Base-by-base conservation (phyloP, 116 monocot genomes). In the Phalaenopsis hybrid region DNA sequence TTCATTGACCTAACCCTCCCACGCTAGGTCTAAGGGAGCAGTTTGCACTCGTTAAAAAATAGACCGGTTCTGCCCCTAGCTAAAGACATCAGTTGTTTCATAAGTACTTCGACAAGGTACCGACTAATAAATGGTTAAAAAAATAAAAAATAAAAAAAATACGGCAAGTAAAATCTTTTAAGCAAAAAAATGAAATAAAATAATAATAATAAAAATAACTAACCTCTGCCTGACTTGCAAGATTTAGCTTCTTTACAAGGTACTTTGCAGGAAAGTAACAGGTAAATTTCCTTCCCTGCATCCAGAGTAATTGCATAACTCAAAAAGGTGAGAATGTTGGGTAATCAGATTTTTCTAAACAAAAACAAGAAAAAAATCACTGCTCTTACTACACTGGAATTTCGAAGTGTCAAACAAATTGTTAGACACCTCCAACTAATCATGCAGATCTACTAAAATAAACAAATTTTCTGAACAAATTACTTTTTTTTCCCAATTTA, bases 221-320 rank as follows among this genome's bases (percentile, higher is more conserved):
- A 6, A 90, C 92, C 90, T 94, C 89, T 77, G 85, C 79, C 86
- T 94, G 92, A 86, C 46, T 89, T 25, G 84, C 44, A 87, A 94
- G 88, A 83, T 82, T 81, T 67, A 94, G 87, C 77, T 94, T 94
- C 80, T 85, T 89, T 25, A 85, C 90, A 43, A 92, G 82, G 70
- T 87, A 92, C 65, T 88, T 65, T 92, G 90, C 75, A 90, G 85
- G 58, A 92, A 83, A 80, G 88, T 87, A 89, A 85, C 90, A 57
- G 85, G 88, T 48, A 90, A 41, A 78, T 81, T 86, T 13, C 85
- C 89, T 83, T 92, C 89, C 77, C 93, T 93, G 78, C 68, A 83
- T 72, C 15, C 72, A 72, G 13, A 72, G 25, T 13, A 34, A 31
- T 72, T 13, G 31, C 0, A 8, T 72, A 37, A 34, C 13, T 72